Evolutionary conservation across 2,329 filamentous ascomycete genomes (phyloP).

Genomic region (Fusarium domesticum): DNA sequence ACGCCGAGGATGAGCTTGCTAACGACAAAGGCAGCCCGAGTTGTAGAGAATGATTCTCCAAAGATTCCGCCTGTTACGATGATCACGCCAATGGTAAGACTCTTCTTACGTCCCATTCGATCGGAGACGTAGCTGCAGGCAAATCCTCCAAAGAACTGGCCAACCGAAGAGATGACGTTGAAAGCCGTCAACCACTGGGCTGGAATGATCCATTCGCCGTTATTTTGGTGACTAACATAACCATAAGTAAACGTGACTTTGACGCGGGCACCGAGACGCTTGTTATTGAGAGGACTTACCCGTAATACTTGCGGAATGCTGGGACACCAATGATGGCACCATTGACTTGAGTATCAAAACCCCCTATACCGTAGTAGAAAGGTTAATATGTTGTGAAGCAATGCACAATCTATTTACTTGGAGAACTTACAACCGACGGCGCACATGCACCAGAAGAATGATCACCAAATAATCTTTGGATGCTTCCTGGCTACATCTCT

Average conservation of each 20-base stretch:
- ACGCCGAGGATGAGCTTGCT: conserved; percentile 46
- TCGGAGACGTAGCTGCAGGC: conserved; percentile 43
- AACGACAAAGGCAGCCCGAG: conserved; percentile 40
- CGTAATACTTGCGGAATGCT: conserved; percentile 40
- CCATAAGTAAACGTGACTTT: background rate
- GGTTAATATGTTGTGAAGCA: background rate
- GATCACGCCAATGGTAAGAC: conserved; percentile 30
- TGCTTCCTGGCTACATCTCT: conserved; percentile 34
- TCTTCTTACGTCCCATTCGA: conserved; percentile 38
- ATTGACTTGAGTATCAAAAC: conserved; percentile 44
- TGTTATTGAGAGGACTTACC: conserved; percentile 21
- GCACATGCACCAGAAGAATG: conserved; percentile 41
- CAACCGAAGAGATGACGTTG: conserved; percentile 41
- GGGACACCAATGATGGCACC: conserved; percentile 41
- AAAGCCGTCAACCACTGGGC: conserved; percentile 51
- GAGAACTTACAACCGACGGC: conserved; percentile 36
- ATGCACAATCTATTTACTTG: background rate
- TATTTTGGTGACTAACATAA: conserved; percentile 18
- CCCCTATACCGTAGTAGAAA: conserved; percentile 30
- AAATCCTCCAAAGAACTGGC: conserved; percentile 48
- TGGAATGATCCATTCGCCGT: conserved; percentile 40
- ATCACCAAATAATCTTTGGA: conserved; percentile 37
- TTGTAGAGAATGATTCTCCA: conserved; percentile 34
- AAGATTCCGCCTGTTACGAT: conserved; percentile 33
- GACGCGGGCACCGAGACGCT: no score